A percentile compares a stretch with the other conserved stretches of the same genome.
phyloP scores from a whole-genome alignment of 2,329 filamentous ascomycete species.

The Diaporthe longicolla region DNA sequence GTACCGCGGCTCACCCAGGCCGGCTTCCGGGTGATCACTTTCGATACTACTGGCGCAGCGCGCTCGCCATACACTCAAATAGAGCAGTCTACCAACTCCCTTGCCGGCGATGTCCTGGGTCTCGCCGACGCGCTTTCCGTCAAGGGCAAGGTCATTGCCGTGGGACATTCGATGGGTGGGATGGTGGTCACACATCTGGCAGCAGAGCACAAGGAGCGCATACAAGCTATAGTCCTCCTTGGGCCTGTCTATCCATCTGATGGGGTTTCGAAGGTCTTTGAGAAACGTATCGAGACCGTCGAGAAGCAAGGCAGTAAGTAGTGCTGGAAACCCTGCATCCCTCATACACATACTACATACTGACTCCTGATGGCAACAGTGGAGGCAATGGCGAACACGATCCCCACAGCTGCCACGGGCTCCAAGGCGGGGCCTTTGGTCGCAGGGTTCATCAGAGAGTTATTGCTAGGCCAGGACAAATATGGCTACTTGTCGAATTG shows the following conservation, averaged over 20 bases:
- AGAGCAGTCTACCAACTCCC: constrained; percentile 35
- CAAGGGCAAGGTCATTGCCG: constrained; percentile 64
- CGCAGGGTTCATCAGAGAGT: constrained; percentile 53
- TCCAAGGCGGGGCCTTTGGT: constrained; percentile 49
- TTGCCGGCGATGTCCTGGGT: constrained; percentile 67
- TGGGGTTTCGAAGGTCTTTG: constrained; percentile 46
- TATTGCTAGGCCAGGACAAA: constrained; percentile 52
- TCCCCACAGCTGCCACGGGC: constrained; percentile 53
- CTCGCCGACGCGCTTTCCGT: constrained; percentile 68
- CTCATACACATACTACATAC: not conserved
- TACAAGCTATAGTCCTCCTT: constrained; percentile 65
- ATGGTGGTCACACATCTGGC: constrained; percentile 74
- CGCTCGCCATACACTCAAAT: constrained; percentile 33
- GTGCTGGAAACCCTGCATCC: not conserved
- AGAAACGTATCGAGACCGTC: constrained; percentile 51
- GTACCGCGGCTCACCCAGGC: constrained; percentile 25
- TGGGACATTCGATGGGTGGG: constrained; percentile 80
- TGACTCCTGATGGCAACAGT: not conserved
- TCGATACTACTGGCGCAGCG: constrained; percentile 33
- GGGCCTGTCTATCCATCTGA: constrained; percentile 73
- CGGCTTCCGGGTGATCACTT: constrained; percentile 33
- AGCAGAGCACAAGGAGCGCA: constrained; percentile 54
- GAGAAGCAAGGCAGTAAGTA: constrained; percentile 55
- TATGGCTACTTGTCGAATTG: constrained; percentile 55
- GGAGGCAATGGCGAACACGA: constrained; percentile 36